Base-by-base conservation (phyloP, 2,329 filamentous ascomycete genomes). In the Chrysosporium keratinophilum region DNA sequence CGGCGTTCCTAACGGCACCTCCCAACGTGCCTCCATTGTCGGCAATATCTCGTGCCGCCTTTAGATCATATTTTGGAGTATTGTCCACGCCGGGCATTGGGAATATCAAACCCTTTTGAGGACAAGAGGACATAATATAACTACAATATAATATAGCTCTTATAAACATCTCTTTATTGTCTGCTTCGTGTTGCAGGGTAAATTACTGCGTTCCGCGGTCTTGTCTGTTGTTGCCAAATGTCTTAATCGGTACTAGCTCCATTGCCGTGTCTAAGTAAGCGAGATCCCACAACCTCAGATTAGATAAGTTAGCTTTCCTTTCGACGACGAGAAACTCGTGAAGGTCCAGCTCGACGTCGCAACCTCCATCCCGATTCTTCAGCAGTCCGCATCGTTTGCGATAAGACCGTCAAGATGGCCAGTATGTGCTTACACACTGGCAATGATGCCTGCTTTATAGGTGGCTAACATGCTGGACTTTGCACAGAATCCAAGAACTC, bases 401-500 rank as follows among this genome's bases (percentile, higher is more conserved):
- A 71, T 65, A 66, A 67, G 64, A 51, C 65, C 69, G 67, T 67
- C 69, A 72, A 72, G 69, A 72, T 72, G 70, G 70, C 70, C 68
- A 72, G 70, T 72, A 71, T 57, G 70, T 72, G 47, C 54, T 52
- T 51, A 50, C 55, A 40, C 47, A 50, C 55, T 51, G 35, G 28
- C 28, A 43, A 15, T 19, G 15, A 28, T 28, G 3, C 23, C 23
- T 28, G 23, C 23, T 28, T 3, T 28, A 28, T 20, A 7, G 19
- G 20, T 40, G 17, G 6, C 51, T 50, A 14, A 44, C 35, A 20
- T 33, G 28, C 3, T 48, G 7, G 39, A 28, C n/a, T 44, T 52
- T 48, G 51, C 54, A 44, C 74, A 96, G 90, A 97, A 83, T 97
- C 93, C 71, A 97, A 97, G 89, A 97, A 97, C 85, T 94, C 88